A percentile compares a stretch with the other conserved stretches of the same genome.
These are phyloP conservation scores for Brettanomyces bruxellensis DNA, from an alignment of 805 yeast genomes.

Conservation along the genomic window DNA sequence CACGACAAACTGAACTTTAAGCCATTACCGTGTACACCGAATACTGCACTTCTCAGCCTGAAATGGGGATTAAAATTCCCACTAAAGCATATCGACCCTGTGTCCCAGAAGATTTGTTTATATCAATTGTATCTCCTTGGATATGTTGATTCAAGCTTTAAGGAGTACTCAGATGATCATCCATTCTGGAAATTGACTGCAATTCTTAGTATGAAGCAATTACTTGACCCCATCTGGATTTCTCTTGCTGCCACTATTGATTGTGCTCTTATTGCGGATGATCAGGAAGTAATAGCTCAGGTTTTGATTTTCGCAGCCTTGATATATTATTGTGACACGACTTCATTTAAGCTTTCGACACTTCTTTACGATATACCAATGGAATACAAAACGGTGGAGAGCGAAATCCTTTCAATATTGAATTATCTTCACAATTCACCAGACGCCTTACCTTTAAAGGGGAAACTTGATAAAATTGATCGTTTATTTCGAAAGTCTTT, in stretches of 20 bases:
- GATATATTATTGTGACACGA: slow-evolving; percentile 4
- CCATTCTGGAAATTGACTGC: neutral
- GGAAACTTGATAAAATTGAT: too few species aligned
- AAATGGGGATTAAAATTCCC: neutral
- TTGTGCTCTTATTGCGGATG: slow-evolving; percentile 2
- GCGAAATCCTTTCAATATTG: slow-evolving; percentile 11
- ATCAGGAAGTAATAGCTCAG: slow-evolving; percentile 2
- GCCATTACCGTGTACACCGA: neutral
- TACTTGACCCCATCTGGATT: slow-evolving; percentile 11
- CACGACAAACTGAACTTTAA: neutral
- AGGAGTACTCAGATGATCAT: neutral
- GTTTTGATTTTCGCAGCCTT: slow-evolving; percentile 7
- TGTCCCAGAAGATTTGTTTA: neutral
- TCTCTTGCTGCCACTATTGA: slow-evolving; percentile 7
- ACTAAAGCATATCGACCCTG: neutral
- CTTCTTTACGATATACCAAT: slow-evolving; percentile 8
- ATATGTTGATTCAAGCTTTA: neutral
- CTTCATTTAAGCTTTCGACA: slow-evolving; percentile 10
- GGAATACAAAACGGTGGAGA: slow-evolving; percentile 6
- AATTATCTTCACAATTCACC: slow-evolving; percentile 8
- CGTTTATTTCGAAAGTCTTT: too few species aligned
- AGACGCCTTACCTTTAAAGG: too few species aligned
- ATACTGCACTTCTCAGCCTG: neutral
- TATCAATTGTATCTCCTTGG: neutral
- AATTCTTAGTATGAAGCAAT: neutral